Conservation (phyloP, 2,329 filamentous ascomycete genomes). For the Fusarium robinianum region DNA sequence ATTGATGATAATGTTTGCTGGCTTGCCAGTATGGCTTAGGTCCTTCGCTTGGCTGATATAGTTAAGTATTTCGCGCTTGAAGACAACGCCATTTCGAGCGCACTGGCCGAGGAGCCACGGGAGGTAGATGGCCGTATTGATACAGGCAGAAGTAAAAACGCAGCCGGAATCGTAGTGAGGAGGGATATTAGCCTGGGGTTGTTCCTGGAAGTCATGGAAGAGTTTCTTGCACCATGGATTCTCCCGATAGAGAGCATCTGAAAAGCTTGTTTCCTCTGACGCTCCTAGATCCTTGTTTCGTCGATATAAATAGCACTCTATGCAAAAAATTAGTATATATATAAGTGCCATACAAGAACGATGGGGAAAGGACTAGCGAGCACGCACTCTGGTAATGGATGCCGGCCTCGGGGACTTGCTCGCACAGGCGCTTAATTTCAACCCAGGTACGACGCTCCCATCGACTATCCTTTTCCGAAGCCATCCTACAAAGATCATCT, state of each 20-base stretch:
- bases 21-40: conserved; percentile 54
- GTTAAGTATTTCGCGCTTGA: conserved; percentile 63
- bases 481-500: conserved; percentile 51
- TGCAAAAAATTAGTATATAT: conserved; percentile 7
- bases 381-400: conserved; percentile 75
- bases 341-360: background rate
- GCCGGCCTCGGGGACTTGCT: conserved; percentile 74
- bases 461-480: conserved; percentile 46
- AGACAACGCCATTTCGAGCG: conserved; percentile 69
- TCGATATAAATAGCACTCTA: conserved; percentile 55
- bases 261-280: conserved; percentile 45
- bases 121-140: conserved; percentile 86
- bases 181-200: too few species aligned
- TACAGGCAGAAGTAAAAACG: conserved; percentile 81
- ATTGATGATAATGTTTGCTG: conserved; percentile 75
- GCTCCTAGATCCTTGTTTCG: conserved; percentile 64
- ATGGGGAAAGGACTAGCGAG: too few species aligned
- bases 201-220: conserved; percentile 69
- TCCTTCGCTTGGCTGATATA: conserved; percentile 70
- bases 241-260: conserved; percentile 64
- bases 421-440: conserved; percentile 61
- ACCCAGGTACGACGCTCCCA: conserved; percentile 71
- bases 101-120: conserved; percentile 83
- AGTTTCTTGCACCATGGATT: conserved; percentile 77
- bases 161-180: conserved; percentile 73